Evolutionary conservation across 2,329 filamentous ascomycete species (phyloP).

Genomic region (Fusarium proliferatum): DNA sequence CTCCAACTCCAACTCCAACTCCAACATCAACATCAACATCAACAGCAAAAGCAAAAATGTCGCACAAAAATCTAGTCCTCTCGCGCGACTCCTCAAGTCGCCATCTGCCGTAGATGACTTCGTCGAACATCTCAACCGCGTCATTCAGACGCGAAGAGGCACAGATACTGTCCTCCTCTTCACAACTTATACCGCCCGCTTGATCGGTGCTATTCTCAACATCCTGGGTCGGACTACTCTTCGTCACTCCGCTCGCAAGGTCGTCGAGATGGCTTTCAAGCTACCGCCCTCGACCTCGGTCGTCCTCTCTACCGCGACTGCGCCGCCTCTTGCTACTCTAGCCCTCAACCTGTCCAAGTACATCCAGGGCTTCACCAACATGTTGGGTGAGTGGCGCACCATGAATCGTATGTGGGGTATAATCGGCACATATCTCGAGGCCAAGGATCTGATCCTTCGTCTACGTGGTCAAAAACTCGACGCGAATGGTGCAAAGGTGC

Average conservation of each 20-base stretch:
- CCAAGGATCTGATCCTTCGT: conserved; percentile 57
- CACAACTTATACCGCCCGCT: conserved; percentile 73
- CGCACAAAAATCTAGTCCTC: conserved; percentile 4
- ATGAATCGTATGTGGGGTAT: conserved; percentile 82
- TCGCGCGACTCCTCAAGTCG: conserved; percentile 31
- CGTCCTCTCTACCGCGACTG: conserved; percentile 54
- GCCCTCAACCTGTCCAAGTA: conserved; percentile 62
- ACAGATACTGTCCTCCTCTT: conserved; percentile 77
- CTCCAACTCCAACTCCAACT: not conserved
- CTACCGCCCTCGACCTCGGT: conserved; percentile 63
- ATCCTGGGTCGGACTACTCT: conserved; percentile 68
- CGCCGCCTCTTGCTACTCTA: conserved; percentile 54
- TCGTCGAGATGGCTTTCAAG: conserved; percentile 64
- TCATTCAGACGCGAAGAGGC: conserved; percentile 74
- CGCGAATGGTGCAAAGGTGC: conserved; percentile 49
- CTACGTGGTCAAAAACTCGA: conserved; percentile 48
- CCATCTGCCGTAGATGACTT: conserved; percentile 59
- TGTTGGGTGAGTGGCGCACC: conserved; percentile 77
- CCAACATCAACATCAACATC: not conserved
- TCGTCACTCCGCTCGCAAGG: conserved; percentile 60
- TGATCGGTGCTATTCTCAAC: conserved; percentile 63
- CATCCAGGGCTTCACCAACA: conserved; percentile 69
- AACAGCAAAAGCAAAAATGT: not conserved
- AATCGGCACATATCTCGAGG: conserved; percentile 78
- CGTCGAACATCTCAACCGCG: conserved; percentile 67